Conservation (phyloP, 2,329 filamentous ascomycete genomes). For the Aspergillus sp. region DNA sequence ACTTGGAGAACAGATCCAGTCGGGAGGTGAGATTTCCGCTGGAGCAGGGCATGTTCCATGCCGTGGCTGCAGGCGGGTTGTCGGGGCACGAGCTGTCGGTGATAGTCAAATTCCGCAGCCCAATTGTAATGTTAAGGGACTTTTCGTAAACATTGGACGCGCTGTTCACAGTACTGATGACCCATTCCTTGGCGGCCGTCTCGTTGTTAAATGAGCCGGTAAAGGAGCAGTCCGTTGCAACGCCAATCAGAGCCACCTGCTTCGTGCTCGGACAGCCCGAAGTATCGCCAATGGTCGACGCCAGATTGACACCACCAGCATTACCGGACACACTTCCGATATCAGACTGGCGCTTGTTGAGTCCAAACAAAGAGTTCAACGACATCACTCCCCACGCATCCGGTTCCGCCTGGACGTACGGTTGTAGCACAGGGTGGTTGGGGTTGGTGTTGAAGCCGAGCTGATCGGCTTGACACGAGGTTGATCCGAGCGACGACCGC, state of each 20-base stretch:
- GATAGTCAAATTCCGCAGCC: conserved; percentile 81
- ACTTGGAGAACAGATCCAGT: conserved; percentile 82
- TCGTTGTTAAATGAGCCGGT: conserved; percentile 69
- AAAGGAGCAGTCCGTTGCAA: conserved; percentile 93
- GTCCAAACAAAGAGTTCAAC: conserved; percentile 68
- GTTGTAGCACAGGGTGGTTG: conserved; percentile 66
- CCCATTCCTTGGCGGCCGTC: conserved; percentile 67
- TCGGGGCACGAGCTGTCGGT: conserved; percentile 74
- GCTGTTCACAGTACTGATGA: conserved; percentile 81
- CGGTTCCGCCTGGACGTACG: conserved; percentile 56
- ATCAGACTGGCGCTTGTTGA: conserved; percentile 65
- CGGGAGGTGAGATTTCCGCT: conserved; percentile 67
- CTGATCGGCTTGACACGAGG: conserved; percentile 71
- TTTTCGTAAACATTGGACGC: conserved; percentile 86
- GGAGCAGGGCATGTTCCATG: conserved; percentile 80
- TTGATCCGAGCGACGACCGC: conserved; percentile 52
- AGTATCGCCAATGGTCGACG: conserved; percentile 75
- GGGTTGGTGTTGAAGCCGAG: conserved; percentile 76
- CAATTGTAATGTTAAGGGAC: conserved; percentile 93
- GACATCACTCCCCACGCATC: conserved; percentile 63
- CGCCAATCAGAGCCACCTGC: conserved; percentile 86
- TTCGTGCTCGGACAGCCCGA: conserved; percentile 85
- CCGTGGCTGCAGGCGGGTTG: conserved; percentile 64
- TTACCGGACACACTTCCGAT: conserved; percentile 70
- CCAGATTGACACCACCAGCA: conserved; percentile 76